Base-by-base conservation (phyloP, 202 grass and related monocot species). In the Panicum virgatum region DNA sequence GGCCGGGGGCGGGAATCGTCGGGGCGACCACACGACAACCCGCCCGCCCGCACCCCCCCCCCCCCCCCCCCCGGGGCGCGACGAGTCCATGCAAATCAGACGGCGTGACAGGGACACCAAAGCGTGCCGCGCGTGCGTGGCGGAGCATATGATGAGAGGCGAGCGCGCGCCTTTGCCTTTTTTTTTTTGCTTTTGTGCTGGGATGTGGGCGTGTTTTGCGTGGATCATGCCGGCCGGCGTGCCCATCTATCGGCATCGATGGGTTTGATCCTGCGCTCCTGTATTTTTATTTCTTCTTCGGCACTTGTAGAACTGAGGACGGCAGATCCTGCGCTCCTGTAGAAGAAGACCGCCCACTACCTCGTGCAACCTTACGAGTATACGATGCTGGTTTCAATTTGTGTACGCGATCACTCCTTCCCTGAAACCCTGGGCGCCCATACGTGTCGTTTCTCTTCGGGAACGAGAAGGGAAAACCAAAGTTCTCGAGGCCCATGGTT, bases 41-140 rank as follows among this genome's bases (percentile, higher is more conserved):
- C n/a, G n/a, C n/a, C n/a, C n/a, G n/a, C n/a, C n/a, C n/a, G n/a
- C n/a, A n/a, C n/a, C n/a, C n/a, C n/a, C n/a, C n/a, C n/a, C n/a
- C n/a, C n/a, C n/a, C n/a, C n/a, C n/a, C n/a, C n/a, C n/a, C n/a
- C n/a, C 29, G 29, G 29, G 29, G 29, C 29, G 29, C 29, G 29
- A 30, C 2, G 29, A 30, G 29, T 30, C n/a, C n/a, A n/a, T n/a
- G n/a, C 30, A 62, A 52, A 78, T 52, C 66, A 72, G 66, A 70
- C 23, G 83, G 32, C 13, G 26, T 16, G 58, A 79, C 52, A 48
- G 22, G 0, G 51, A 52, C 63, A 32, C 43, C 48, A 27, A 74
- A 86, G 61, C 69, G 70, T 75, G 77, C 77, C 63, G 42, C 70
- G 40, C 69, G 69, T 66, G 72, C n/a, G n/a, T n/a, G 11, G 11